Percentiles rank a stretch among this genome's conserved stretches.
These are phyloP conservation scores for Pseudocercospora musae DNA, from an alignment of 2,329 filamentous ascomycete species.

Conservation along the genomic window DNA sequence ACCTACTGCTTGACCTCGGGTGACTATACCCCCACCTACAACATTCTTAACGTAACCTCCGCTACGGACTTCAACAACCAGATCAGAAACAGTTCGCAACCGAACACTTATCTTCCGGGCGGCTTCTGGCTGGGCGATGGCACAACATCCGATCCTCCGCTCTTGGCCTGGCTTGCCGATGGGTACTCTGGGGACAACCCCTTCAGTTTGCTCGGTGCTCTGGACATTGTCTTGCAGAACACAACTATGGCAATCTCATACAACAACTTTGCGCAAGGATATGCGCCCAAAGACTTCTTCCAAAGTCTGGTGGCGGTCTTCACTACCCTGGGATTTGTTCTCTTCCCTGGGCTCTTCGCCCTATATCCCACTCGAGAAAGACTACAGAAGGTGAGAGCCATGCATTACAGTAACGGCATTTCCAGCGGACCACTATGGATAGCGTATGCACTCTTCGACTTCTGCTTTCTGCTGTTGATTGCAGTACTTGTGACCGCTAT, in stretches of 20 bases:
- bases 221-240: slow-evolving; percentile 72
- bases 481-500: slow-evolving; percentile 64
- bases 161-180: slow-evolving; percentile 11
- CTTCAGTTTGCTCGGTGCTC: slow-evolving; percentile 42
- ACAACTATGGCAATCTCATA: slow-evolving; percentile 67
- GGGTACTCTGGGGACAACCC: not conserved
- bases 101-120: not conserved
- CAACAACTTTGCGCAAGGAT: slow-evolving; percentile 69
- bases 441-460: slow-evolving; percentile 76
- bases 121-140: slow-evolving; percentile 14
- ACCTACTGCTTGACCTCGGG: not conserved
- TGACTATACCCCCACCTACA: not conserved
- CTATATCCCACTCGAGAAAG: slow-evolving; percentile 81
- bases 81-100: not conserved
- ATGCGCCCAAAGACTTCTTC: slow-evolving; percentile 67
- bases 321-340: slow-evolving; percentile 69
- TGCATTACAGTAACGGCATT: slow-evolving; percentile 88
- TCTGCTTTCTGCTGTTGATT: slow-evolving; percentile 63
- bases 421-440: slow-evolving; percentile 75
- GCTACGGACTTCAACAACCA: slow-evolving; percentile 13
- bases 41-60: not conserved
- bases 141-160: not conserved
- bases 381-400: slow-evolving; percentile 68
- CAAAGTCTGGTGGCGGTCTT: slow-evolving; percentile 66
- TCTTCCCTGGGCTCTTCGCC: slow-evolving; percentile 81